Evolutionary conservation across 352 stramenopile genomes (phyloP), one percentile per base, ranked within the genome.

Genomic region (Halophytophthora batemanensis): DNA sequence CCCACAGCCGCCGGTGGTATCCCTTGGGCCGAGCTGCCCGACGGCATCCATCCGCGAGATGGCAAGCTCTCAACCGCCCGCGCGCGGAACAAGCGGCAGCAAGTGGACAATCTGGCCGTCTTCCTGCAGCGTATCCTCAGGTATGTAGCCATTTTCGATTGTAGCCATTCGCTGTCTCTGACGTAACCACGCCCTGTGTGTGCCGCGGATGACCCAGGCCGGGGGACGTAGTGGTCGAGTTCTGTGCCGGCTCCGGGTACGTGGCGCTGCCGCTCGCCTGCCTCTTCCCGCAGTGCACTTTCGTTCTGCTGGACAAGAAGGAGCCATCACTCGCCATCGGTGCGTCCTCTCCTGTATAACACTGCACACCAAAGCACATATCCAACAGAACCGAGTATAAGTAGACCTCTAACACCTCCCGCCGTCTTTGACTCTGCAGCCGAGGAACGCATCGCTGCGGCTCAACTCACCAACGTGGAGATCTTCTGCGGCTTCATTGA

Each of bases 281-380:
- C 49, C 62, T 90, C 31, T 90, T 87, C 25, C 77, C 76, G 2
- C 61, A 85, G 46, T 90, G 80, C 57, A 82, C 54, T 28, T 90
- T 93, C 51, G 77, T 91, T 19, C 50, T 93, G 18, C 66, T 91
- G 6, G 82, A 93, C 61, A 90, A 78, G 66, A 90, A 91, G 51
- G 56, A 82, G 38, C 71, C 67, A 23, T 90, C 80, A n/a, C 71
- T 93, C 17, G 74, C 71, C 17, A 90, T 93, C 33, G 81, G 79
- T 90, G 48, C 29, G 61, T 17, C 15, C 8, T 2, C 11, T 39
- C 14, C 33, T 46, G 13, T 3, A 3, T 45, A 13, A 14, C 10
- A n/a, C n/a, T n/a, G n/a, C n/a, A n/a, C n/a, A n/a, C n/a, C n/a
- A n/a, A n/a, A n/a, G n/a, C n/a, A n/a, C n/a, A n/a, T n/a, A n/a